Evolutionary conservation across 352 stramenopile genomes (phyloP), one percentile per base, ranked within the genome.

Genomic region (Blastocystis sp.): DNA sequence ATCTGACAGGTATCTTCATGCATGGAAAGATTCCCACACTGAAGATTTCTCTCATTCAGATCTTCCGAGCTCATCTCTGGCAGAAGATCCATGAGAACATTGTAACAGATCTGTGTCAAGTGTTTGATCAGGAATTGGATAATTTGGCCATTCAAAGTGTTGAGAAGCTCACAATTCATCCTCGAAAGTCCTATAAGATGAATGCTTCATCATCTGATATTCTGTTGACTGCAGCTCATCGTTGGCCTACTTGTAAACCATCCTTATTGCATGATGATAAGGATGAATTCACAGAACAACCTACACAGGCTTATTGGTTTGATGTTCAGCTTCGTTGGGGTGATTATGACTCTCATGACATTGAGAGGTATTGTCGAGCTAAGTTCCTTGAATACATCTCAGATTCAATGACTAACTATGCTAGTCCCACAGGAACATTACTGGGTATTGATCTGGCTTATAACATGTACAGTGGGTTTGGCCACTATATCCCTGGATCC

Each of bases 321-420:
- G 97, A 99, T 91, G 94, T 99, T 78, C 97, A 99, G 91, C 91
- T 99, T 37, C 93, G 96, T 24, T 99, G 97, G 97, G 97, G 97
- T 61, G 97, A 99, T 90, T 99, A 98, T 88, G 97, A 99, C 91
- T 98, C 94, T 42, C 96, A 99, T 91, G 97, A 99, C 89, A 98
- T 99, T 89, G 97, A 99, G 90, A 94, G 97, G 19, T 99, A 99
- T 89, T 91, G 94, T 4, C 93, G 96, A 73, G 96, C 96, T 61
- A 99, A 99, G 91, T 99, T 98, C 91, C 89, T 99, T 59, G 97
- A 99, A 88, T 99, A 99, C 92, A 99, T 96, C 16, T 98, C 95
- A 52, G 97, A 99, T 90, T 99, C 98, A 91, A 99, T 99, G 96
- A 98, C 95, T 81, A 98, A 99, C 61, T 99, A 99, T 89, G 96